Conservation (phyloP, 768 basidiomycete genomes). For the Pisolithus sp. region DNA sequence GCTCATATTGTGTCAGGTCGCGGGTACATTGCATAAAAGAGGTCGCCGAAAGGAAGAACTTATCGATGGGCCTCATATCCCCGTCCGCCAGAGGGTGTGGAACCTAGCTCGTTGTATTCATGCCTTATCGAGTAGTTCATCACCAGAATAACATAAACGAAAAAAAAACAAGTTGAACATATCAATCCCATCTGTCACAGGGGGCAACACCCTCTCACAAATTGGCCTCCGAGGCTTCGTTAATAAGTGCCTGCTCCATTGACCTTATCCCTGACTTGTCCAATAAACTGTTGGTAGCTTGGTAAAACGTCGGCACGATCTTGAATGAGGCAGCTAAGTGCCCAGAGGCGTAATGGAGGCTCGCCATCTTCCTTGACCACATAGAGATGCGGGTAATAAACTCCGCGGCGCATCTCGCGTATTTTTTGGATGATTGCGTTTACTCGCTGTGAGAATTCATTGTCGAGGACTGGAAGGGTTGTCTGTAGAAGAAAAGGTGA, state of each 20-base stretch:
- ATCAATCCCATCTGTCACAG: neutral
- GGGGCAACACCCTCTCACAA: neutral
- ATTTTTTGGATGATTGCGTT: conserved; percentile 93
- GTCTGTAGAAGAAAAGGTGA: conserved; percentile 39
- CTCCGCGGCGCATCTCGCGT: conserved; percentile 87
- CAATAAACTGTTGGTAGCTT: conserved; percentile 94
- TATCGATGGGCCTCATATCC: too few species aligned
- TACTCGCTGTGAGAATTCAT: conserved; percentile 91
- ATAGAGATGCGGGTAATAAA: conserved; percentile 91
- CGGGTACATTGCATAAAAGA: too few species aligned
- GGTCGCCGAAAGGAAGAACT: too few species aligned
- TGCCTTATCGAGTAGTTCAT: too few species aligned
- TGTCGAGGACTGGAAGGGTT: conserved; percentile 86
- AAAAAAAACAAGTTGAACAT: neutral
- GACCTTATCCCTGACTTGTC: conserved; percentile 81
- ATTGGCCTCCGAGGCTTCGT: neutral
- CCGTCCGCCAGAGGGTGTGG: too few species aligned
- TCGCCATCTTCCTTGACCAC: conserved; percentile 98
- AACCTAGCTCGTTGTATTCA: too few species aligned
- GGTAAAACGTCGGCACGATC: conserved; percentile 92
- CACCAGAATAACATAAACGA: neutral
- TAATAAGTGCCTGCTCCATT: conserved; percentile 30
- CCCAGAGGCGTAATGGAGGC: conserved; percentile 91
- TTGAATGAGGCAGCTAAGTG: conserved; percentile 88
- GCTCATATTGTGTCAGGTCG: too few species aligned